Percentiles rank a stretch among this genome's conserved stretches.
Evolutionary conservation across 2,329 filamentous ascomycete species (phyloP).

Genomic region (Xylaria sp.): DNA sequence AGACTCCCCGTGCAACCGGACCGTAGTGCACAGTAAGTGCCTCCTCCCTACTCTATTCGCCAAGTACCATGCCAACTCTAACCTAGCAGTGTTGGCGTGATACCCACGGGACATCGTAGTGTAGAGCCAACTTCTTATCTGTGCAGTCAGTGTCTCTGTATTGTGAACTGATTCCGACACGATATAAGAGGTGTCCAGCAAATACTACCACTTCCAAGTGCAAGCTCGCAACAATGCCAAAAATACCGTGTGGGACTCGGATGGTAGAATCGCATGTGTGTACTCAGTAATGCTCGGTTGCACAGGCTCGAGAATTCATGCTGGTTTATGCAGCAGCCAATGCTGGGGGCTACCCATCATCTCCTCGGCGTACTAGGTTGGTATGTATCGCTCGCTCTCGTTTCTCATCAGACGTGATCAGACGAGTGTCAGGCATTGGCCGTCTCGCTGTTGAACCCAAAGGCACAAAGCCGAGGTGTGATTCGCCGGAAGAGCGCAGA

Average conservation of each 20-base stretch:
- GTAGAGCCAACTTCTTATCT: constrained; percentile 4
- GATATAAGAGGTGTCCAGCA: not conserved
- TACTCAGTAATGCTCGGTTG: constrained; percentile 30
- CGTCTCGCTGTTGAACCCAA: constrained; percentile 43
- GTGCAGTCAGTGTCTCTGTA: not conserved
- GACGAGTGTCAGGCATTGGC: constrained; percentile 43
- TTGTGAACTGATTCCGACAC: not conserved
- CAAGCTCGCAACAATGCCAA: constrained; percentile 16
- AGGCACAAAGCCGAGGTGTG: constrained; percentile 35
- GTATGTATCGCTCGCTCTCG: constrained; percentile 40
- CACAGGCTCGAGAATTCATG: constrained; percentile 35
- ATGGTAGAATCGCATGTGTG: constrained; percentile 35
- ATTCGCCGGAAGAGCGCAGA: constrained; percentile 28
- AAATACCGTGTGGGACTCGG: constrained; percentile 33
- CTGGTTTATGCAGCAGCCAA: constrained; percentile 42
- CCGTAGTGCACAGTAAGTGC: not conserved
- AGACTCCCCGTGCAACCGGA: constrained; percentile 21
- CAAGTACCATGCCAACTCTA: not conserved
- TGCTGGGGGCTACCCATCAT: constrained; percentile 32
- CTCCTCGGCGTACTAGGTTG: not conserved
- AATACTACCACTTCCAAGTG: not conserved
- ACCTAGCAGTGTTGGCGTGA: not conserved
- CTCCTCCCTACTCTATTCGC: constrained; percentile 16
- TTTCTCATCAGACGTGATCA: constrained; percentile 40
- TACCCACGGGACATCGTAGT: not conserved